Evolutionary conservation across 2,329 filamentous ascomycete species (phyloP).

Genomic region (Ramularia collo-cygni): DNA sequence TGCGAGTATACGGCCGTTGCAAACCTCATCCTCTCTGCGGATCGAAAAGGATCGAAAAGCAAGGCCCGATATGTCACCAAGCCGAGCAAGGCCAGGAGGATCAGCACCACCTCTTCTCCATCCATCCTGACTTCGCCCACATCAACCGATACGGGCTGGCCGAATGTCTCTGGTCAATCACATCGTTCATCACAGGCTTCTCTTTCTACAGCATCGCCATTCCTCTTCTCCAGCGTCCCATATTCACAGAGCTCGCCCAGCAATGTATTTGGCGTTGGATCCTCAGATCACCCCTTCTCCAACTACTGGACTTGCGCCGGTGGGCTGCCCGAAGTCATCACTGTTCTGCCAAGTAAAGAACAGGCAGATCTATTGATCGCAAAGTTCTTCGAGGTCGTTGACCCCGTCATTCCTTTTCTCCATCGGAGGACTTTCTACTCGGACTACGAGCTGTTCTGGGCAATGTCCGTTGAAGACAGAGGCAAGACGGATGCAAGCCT

Average conservation of each 20-base stretch:
- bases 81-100: constrained; percentile 30
- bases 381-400: constrained; percentile 55
- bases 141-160: constrained; percentile 25
- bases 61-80: constrained; percentile 29
- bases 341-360: constrained; percentile 66
- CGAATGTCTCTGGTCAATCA: constrained; percentile 18
- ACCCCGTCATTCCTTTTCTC: constrained; percentile 75
- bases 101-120: constrained; percentile 19
- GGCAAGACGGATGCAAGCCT: constrained; percentile 58
- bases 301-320: constrained; percentile 81
- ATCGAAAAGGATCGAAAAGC: constrained; percentile 32
- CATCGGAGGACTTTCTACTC: constrained; percentile 68
- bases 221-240: constrained; percentile 63
- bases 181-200: constrained; percentile 14
- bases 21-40: constrained; percentile 56
- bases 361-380: constrained; percentile 63
- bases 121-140: constrained; percentile 19
- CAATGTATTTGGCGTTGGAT: constrained; percentile 74
- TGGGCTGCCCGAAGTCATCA: constrained; percentile 66
- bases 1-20: constrained; percentile 72
- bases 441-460: constrained; percentile 75
- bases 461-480: constrained; percentile 39
- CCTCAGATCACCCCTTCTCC: constrained; percentile 66
- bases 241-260: constrained; percentile 64
- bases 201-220: constrained; percentile 31